Evolutionary conservation across 805 yeast genomes (phyloP).

Genomic region (Wickerhamomyces bovis): DNA sequence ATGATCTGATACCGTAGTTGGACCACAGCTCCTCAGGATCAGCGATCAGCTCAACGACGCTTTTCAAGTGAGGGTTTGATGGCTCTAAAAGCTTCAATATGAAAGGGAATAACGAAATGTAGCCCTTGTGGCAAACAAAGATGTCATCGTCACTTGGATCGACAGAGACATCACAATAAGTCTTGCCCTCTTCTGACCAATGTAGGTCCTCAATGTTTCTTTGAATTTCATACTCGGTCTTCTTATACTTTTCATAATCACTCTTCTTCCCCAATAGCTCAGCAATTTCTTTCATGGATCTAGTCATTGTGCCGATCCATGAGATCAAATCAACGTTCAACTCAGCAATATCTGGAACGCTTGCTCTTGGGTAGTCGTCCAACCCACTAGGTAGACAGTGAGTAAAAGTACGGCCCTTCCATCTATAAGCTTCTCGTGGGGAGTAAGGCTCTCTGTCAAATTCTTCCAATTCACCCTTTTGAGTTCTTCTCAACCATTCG

Average conservation of each 20-base stretch:
- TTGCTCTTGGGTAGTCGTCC: slow-evolving; percentile 91
- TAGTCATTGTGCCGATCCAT: slow-evolving; percentile 93
- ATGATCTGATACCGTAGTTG: slow-evolving; percentile 71
- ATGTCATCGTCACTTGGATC: slow-evolving; percentile 67
- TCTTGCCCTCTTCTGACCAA: slow-evolving; percentile 63
- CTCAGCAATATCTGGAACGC: slow-evolving; percentile 79
- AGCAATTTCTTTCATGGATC: slow-evolving; percentile 73
- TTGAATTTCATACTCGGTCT: slow-evolving; percentile 50
- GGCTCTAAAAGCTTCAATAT: slow-evolving; percentile 56
- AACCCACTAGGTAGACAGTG: slow-evolving; percentile 91
- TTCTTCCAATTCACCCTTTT: slow-evolving; percentile 65
- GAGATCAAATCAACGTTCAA: slow-evolving; percentile 82
- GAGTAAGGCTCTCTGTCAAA: slow-evolving; percentile 57
- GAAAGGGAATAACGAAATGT: slow-evolving; percentile 82
- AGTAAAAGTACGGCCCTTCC: slow-evolving; percentile 85
- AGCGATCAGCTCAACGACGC: slow-evolving; percentile 49
- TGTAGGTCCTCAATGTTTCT: slow-evolving; percentile 67
- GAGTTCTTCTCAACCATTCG: slow-evolving; percentile 80
- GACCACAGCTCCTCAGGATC: slow-evolving; percentile 77
- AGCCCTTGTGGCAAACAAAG: slow-evolving; percentile 85
- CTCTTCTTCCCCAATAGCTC: slow-evolving; percentile 48
- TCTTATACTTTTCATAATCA: slow-evolving; percentile 49
- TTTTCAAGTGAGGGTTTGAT: slow-evolving; percentile 40
- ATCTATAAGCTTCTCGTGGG: slow-evolving; percentile 65
- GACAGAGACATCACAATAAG: slow-evolving; percentile 81